phyloP scores from a whole-genome alignment of 805 yeast genomes.

The Deakozyma indianensis region DNA sequence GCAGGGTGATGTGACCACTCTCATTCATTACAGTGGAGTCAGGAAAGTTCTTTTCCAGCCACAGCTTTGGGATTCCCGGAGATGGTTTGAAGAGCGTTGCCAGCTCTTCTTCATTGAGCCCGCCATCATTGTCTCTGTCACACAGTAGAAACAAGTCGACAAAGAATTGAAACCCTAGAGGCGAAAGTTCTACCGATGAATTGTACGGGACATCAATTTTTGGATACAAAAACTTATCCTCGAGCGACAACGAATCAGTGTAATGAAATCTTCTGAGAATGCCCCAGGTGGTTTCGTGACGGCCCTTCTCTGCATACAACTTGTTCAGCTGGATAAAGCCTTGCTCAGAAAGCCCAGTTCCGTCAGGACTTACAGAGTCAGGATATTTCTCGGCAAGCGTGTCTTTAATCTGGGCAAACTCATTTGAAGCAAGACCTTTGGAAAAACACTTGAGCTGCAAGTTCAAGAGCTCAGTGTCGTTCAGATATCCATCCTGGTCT shows the following conservation, averaged over 20 bases:
- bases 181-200: constrained; percentile 82
- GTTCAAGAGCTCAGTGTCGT: constrained; percentile 51
- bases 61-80: constrained; percentile 79
- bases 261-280: constrained; percentile 77
- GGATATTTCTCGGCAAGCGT: constrained; percentile 22
- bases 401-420: constrained; percentile 26
- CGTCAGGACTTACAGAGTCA: constrained; percentile 14
- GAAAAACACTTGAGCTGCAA: constrained; percentile 69
- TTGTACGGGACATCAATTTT: constrained; percentile 55
- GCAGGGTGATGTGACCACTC: constrained; percentile 76
- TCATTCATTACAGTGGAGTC: constrained; percentile 79
- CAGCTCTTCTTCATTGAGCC: constrained; percentile 64
- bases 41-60: constrained; percentile 83
- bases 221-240: constrained; percentile 70
- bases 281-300: constrained; percentile 98
- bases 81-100: constrained; percentile 65
- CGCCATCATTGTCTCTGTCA: constrained; percentile 96
- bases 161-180: constrained; percentile 79
- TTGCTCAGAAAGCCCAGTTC: constrained; percentile 47
- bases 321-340: constrained; percentile 73
- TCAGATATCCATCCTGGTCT: constrained; percentile 78
- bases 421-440: constrained; percentile 31
- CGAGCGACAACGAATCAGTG: constrained; percentile 78
- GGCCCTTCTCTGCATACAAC: constrained; percentile 74
- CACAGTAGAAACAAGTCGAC: constrained; percentile 80